These are phyloP conservation scores for Pichia thaimueangensis DNA, from an alignment of 805 yeast species.

Conservation along the genomic window DNA sequence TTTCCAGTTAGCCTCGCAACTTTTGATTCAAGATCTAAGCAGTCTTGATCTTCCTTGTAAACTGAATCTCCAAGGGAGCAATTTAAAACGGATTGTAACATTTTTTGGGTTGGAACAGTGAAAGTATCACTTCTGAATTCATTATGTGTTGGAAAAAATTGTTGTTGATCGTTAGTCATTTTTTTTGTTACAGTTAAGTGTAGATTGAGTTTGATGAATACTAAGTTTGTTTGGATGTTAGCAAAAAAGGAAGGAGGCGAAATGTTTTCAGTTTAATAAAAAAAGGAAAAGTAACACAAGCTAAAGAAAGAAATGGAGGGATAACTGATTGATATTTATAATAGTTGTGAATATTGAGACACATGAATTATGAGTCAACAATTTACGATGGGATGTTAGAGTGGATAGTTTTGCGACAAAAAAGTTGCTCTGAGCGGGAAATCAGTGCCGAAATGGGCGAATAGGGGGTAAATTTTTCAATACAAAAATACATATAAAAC, in stretches of 20 bases:
- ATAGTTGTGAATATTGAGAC: too few relatives aligned
- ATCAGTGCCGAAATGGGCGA: too few relatives aligned
- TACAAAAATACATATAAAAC: too few relatives aligned
- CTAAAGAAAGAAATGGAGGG: not conserved
- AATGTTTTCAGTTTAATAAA: not conserved
- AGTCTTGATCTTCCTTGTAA: slow-evolving; percentile 75
- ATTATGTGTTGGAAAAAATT: slow-evolving; percentile 27
- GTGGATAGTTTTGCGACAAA: too few relatives aligned
- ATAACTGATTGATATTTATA: too few relatives aligned
- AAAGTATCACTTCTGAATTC: slow-evolving; percentile 78
- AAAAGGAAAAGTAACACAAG: not conserved
- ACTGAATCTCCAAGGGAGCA: slow-evolving; percentile 81
- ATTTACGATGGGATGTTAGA: too few relatives aligned
- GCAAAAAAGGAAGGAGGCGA: not conserved
- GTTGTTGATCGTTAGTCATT: not conserved
- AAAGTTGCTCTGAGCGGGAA: too few relatives aligned
- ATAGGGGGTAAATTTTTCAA: too few relatives aligned
- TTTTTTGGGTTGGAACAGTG: slow-evolving; percentile 74
- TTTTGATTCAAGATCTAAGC: slow-evolving; percentile 54
- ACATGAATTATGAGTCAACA: too few relatives aligned
- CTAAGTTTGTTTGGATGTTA: not conserved
- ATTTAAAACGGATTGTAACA: slow-evolving; percentile 54
- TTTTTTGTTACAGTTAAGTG: not conserved
- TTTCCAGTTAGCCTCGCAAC: slow-evolving; percentile 70
- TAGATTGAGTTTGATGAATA: not conserved